These are phyloP conservation scores for Leersia perrieri DNA, from an alignment of 176 grass and related monocot genomes.

Conservation along the genomic window DNA sequence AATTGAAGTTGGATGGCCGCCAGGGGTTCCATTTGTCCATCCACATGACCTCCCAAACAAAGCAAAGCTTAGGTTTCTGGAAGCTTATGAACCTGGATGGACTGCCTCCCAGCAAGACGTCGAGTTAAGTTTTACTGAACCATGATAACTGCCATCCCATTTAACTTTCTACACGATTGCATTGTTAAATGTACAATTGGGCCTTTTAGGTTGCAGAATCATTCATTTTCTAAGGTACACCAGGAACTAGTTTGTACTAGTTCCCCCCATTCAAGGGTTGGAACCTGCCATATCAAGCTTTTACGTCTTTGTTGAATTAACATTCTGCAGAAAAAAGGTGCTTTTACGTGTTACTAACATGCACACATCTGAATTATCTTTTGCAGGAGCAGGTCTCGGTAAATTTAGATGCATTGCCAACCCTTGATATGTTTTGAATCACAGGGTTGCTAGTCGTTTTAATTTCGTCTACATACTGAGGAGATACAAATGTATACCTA, in stretches of 20 bases:
- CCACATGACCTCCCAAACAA: constrained; percentile 98
- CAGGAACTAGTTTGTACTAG: neutral
- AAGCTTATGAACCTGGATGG: constrained; percentile 95
- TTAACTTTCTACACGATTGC: neutral
- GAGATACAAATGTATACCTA: neutral
- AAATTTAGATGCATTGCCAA: constrained; percentile 35
- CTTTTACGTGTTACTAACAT: constrained; percentile 20
- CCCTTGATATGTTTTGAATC: constrained; percentile 38
- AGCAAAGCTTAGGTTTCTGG: constrained; percentile 79
- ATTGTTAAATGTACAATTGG: neutral
- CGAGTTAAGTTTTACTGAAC: constrained; percentile 67
- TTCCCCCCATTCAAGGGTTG: neutral
- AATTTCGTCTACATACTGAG: neutral
- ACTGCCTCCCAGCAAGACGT: constrained; percentile 75
- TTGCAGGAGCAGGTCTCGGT: constrained; percentile 43
- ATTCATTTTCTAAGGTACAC: neutral
- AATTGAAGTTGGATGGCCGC: constrained; percentile 79
- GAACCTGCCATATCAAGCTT: neutral
- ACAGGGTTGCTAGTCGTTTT: constrained; percentile 30
- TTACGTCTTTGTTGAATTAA: neutral
- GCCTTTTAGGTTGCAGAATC: neutral
- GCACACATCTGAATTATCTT: constrained; percentile 4
- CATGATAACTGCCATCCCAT: constrained; percentile 6
- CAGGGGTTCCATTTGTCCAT: constrained; percentile 92
- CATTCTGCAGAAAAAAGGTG: neutral